Base-by-base conservation (phyloP, 2,329 filamentous ascomycete genomes). In the Plenodomus lindquistii region DNA sequence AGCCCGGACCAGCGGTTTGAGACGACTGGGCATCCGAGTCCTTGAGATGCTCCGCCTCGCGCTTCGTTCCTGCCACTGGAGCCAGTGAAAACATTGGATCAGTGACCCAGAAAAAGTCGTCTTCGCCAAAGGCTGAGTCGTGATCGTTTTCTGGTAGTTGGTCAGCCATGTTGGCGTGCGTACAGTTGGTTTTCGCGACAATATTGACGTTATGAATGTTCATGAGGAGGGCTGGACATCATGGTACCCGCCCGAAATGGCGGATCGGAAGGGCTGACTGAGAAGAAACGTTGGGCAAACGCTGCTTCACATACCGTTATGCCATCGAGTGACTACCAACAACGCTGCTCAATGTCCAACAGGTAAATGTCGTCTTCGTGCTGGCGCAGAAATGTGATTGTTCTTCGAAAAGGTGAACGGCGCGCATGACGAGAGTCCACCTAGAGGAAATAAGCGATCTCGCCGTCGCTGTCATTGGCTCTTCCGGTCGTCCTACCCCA, bases 21-120 rank as follows among this genome's bases (percentile, higher is more conserved):
- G 27, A 15, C 27, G 27, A 31, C 15, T 31, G 27, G 27, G 27
- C 27, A 31, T 31, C 27, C 6, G 27, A 11, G 10, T 52, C 49
- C 46, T 51, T 59, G 48, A 60, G 52, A 44, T 52, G 46, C 48
- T 57, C 58, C 42, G 59, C 63, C 54, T 55, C 54, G 46, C 68
- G 67, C 61, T 71, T 71, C 49, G 63, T 62, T 27, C 66, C 67
- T 48, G 65, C 65, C 40, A 67, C 46, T n/a, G 60, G 55, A 21
- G 56, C 44, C 52, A 54, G 48, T 21, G 60, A 46, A 45, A 66
- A 63, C 66, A 70, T 70, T 42, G 63, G 48, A 53, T 62, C 55
- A 40, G 49, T 42, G 41, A 42, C 54, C 49, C 55, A 54, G 48
- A 63, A 58, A 46, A 56, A 45, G 39, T 65, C 62, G 51, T 71